Conservation (phyloP, 2,329 filamentous ascomycete genomes). For the Chrysosporium queenslandicum region DNA sequence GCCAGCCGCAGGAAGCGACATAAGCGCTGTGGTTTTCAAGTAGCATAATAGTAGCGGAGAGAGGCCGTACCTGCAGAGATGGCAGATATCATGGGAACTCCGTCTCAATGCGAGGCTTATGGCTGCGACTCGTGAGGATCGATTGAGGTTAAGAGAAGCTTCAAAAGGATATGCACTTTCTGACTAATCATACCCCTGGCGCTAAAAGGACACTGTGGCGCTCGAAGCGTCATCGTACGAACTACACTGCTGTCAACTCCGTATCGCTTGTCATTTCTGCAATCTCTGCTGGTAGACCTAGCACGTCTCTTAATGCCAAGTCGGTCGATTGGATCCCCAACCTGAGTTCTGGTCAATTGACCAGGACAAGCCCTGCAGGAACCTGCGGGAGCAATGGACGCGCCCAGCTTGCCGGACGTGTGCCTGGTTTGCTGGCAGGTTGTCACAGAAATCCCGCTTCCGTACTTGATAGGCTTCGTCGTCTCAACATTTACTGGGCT, state of each 20-base stretch:
- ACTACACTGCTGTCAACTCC: background rate
- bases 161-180: no score
- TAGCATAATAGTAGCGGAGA: no score
- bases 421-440: slow-evolving; percentile 28
- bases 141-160: no score
- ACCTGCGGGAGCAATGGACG: slow-evolving; percentile 3
- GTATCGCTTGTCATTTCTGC: background rate
- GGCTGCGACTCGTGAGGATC: no score
- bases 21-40: no score
- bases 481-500: slow-evolving; percentile 26
- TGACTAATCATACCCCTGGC: background rate
- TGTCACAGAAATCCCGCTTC: slow-evolving; percentile 23
- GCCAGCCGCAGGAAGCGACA: no score
- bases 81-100: no score
- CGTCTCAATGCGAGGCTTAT: no score
- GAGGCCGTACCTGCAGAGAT: no score
- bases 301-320: background rate
- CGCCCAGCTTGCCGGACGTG: slow-evolving; percentile 15
- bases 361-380: slow-evolving; percentile 7
- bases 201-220: background rate
- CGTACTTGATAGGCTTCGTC: slow-evolving; percentile 24
- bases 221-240: background rate
- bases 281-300: background rate
- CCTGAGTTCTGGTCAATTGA: slow-evolving; percentile 17
- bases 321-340: background rate